phyloP scores from a whole-genome alignment of 495 filamentous ascomycete species.

The Hypoxylon lenormandii region DNA sequence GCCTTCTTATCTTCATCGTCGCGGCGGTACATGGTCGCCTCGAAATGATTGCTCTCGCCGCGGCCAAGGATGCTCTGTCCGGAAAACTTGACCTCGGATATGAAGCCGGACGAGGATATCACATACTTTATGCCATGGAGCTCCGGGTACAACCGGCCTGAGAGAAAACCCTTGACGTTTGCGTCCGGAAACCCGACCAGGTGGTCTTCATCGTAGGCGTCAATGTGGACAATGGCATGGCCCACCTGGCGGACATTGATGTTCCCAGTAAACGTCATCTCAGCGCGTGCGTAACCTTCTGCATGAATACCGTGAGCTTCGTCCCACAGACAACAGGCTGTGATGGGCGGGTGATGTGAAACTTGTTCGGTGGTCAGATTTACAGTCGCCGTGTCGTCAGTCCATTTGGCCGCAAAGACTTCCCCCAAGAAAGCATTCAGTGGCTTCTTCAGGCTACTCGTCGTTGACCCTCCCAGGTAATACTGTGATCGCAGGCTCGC shows the following conservation, averaged over 20 bases:
- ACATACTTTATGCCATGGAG: slow-evolving; percentile 55
- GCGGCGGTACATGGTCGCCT: too few species aligned
- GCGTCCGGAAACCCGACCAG: slow-evolving; percentile 62
- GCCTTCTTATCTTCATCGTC: too few species aligned
- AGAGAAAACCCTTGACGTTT: slow-evolving; percentile 58
- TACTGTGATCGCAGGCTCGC: slow-evolving; percentile 84
- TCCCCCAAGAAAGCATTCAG: slow-evolving; percentile 60
- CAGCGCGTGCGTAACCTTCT: slow-evolving; percentile 87
- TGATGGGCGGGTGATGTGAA: slow-evolving; percentile 88
- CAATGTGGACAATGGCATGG: slow-evolving; percentile 70
- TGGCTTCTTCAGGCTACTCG: slow-evolving; percentile 51
- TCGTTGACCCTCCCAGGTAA: slow-evolving; percentile 42
- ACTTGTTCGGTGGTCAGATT: slow-evolving; percentile 67
- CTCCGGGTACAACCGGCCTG: slow-evolving; percentile 60
- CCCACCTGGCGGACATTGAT: slow-evolving; percentile 87
- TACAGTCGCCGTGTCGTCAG: slow-evolving; percentile 77
- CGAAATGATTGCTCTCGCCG: too few species aligned
- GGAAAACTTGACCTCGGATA: not conserved
- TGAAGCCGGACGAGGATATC: slow-evolving; percentile 31
- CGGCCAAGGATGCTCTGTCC: not conserved
- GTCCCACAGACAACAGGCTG: slow-evolving; percentile 84
- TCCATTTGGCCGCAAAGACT: slow-evolving; percentile 70
- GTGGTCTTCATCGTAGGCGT: slow-evolving; percentile 63
- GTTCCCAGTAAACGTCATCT: slow-evolving; percentile 78
- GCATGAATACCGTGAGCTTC: slow-evolving; percentile 78